Percentiles rank a stretch among this genome's conserved stretches.
Conservation (phyloP, 2,329 filamentous ascomycete species). For the Xenosphaeropsis pyriputrescens region DNA sequence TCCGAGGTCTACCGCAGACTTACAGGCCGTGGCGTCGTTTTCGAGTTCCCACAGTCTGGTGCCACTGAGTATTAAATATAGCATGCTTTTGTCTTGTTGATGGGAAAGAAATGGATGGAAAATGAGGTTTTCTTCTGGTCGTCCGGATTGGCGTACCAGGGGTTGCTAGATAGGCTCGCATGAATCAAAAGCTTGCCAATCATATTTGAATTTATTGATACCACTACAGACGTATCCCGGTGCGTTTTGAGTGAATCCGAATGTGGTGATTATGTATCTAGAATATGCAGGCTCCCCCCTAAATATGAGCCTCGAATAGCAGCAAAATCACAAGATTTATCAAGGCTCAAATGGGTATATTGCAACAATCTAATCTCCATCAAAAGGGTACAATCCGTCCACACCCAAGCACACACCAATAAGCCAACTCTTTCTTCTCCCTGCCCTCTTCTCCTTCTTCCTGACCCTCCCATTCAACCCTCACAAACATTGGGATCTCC, state of each 20-base stretch:
- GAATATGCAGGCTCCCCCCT: too few species aligned
- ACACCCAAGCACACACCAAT: slow-evolving; percentile 87
- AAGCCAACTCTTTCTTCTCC: slow-evolving; percentile 79
- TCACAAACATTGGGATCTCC: slow-evolving; percentile 89
- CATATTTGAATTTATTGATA: background rate
- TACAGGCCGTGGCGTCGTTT: slow-evolving; percentile 90
- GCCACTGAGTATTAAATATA: slow-evolving; percentile 60
- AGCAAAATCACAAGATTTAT: too few species aligned
- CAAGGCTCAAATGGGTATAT: slow-evolving; percentile 3
- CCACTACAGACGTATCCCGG: background rate
- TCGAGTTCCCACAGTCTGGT: slow-evolving; percentile 91
- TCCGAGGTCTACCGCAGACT: slow-evolving; percentile 98
- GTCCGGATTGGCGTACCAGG: slow-evolving; percentile 12
- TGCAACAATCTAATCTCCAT: background rate
- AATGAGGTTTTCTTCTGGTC: slow-evolving; percentile 5
- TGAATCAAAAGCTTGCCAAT: slow-evolving; percentile 9
- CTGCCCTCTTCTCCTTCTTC: slow-evolving; percentile 42
- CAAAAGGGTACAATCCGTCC: slow-evolving; percentile 54
- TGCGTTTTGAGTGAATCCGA: background rate
- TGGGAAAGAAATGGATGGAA: slow-evolving; percentile 18
- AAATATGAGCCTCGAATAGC: too few species aligned
- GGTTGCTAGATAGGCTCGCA: slow-evolving; percentile 10
- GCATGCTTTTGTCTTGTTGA: slow-evolving; percentile 2
- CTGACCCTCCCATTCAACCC: slow-evolving; percentile 67
- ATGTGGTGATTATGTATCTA: background rate